Conservation (phyloP, 345 rosid genomes). For the Atalantia buxifolia region DNA sequence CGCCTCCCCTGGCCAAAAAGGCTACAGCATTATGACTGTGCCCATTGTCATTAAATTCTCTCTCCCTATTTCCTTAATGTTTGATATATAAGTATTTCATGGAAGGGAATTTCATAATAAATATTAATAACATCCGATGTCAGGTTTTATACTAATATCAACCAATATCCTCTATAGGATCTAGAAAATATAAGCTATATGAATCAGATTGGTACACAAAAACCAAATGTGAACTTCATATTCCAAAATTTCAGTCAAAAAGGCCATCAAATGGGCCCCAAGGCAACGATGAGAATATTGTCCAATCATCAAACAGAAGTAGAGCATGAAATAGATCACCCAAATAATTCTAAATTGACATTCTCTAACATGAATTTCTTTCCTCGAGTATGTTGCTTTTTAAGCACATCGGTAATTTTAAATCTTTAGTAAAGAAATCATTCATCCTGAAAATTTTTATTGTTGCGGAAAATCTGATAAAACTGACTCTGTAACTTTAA, state of each 20-base stretch:
- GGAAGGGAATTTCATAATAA: neutral
- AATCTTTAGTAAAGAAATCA: neutral
- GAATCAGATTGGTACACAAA: neutral
- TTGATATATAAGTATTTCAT: neutral
- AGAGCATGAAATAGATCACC: neutral
- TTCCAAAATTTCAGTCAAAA: neutral
- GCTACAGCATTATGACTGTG: neutral
- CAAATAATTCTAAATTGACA: neutral
- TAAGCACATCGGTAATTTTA: neutral
- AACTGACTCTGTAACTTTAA: neutral
- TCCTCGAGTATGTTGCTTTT: neutral
- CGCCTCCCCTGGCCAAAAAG: conserved; percentile 69
- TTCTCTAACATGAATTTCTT: neutral
- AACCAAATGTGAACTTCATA: neutral
- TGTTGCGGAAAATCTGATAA: neutral
- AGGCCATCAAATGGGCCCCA: neutral
- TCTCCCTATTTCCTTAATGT: neutral
- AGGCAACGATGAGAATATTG: neutral
- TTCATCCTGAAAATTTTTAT: neutral
- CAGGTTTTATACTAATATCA: neutral
- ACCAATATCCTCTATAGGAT: neutral
- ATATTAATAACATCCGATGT: neutral
- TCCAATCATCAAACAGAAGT: neutral
- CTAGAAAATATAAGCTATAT: neutral
- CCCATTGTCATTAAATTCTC: neutral